Conservation (phyloP, 352 stramenopile genomes). For the Phytophthora tentaculata region DNA sequence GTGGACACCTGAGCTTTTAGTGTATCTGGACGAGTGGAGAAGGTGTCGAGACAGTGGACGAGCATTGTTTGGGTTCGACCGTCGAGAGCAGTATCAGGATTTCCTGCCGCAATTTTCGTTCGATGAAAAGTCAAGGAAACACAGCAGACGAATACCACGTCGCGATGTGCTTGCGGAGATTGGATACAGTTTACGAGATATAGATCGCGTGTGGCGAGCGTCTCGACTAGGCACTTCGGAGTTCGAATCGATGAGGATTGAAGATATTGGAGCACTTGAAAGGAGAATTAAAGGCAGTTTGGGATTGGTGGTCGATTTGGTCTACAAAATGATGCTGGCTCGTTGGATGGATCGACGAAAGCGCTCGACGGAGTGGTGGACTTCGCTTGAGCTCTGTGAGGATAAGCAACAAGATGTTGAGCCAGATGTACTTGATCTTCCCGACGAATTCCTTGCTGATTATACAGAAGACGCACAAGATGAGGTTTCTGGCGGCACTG, state of each 20-base stretch:
- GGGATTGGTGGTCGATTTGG: constrained; percentile 34
- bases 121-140: not conserved
- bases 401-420: not conserved
- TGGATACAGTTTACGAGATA: constrained; percentile 24
- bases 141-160: constrained; percentile 21
- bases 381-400: constrained; percentile 19
- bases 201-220: constrained; percentile 30
- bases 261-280: constrained; percentile 48
- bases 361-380: constrained; percentile 25
- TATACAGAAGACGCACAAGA: not conserved
- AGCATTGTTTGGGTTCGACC: constrained; percentile 30
- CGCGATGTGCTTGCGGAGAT: constrained; percentile 40
- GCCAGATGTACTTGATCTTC: not conserved
- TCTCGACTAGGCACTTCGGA: constrained; percentile 29
- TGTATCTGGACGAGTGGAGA: constrained; percentile 53
- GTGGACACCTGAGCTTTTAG: constrained; percentile 51
- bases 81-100: constrained; percentile 18
- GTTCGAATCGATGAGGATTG: constrained; percentile 40
- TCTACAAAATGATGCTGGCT: constrained; percentile 58
- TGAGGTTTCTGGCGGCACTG: not conserved
- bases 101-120: constrained; percentile 32
- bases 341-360: constrained; percentile 47
- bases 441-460: not conserved
- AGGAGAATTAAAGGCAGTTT: constrained; percentile 54
- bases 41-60: not conserved